A percentile compares a stretch with the other conserved stretches of the same genome.
Evolutionary conservation across 2,329 filamentous ascomycete species (phyloP).

Genomic region (Aspergillus fumigatus): DNA sequence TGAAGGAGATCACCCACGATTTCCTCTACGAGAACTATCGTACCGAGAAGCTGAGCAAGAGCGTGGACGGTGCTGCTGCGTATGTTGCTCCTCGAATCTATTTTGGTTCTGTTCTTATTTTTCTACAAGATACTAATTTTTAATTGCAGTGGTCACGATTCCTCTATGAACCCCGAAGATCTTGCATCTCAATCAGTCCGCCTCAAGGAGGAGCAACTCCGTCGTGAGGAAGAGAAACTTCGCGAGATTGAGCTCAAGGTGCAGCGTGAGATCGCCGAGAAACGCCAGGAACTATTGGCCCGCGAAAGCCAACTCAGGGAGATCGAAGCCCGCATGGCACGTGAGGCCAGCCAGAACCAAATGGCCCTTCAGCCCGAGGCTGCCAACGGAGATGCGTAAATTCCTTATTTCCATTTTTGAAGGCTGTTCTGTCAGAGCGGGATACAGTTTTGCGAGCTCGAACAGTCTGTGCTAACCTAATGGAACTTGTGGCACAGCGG

Average conservation of each 20-base stretch:
- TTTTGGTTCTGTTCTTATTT: not conserved
- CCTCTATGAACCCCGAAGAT: slow-evolving; percentile 96
- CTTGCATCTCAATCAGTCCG: slow-evolving; percentile 95
- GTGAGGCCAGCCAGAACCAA: slow-evolving; percentile 60
- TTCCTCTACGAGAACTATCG: slow-evolving; percentile 99
- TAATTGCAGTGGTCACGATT: slow-evolving; percentile 52
- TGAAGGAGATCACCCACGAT: slow-evolving; percentile 99
- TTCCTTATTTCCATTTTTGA: slow-evolving; percentile 16
- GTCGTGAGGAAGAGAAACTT: slow-evolving; percentile 98
- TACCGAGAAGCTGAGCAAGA: slow-evolving; percentile 99
- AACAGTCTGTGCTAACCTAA: slow-evolving; percentile 34
- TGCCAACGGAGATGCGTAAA: slow-evolving; percentile 35
- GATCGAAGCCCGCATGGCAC: slow-evolving; percentile 95
- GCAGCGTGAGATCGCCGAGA: slow-evolving; percentile 99
- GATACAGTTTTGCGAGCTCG: slow-evolving; percentile 26
- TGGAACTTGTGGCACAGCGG: slow-evolving; percentile 31
- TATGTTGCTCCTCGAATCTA: slow-evolving; percentile 51
- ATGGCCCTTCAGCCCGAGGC: slow-evolving; percentile 21
- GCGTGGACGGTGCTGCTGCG: slow-evolving; percentile 84
- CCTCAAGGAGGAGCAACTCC: slow-evolving; percentile 98
- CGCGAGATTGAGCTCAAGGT: slow-evolving; percentile 99
- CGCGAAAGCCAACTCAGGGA: slow-evolving; percentile 98
- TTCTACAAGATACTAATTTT: slow-evolving; percentile 11
- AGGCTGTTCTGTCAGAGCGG: slow-evolving; percentile 24
- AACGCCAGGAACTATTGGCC: slow-evolving; percentile 94